These are phyloP conservation scores for Cymbidium sinense DNA, from an alignment of 106 monocot genomes.

Conservation along the genomic window DNA sequence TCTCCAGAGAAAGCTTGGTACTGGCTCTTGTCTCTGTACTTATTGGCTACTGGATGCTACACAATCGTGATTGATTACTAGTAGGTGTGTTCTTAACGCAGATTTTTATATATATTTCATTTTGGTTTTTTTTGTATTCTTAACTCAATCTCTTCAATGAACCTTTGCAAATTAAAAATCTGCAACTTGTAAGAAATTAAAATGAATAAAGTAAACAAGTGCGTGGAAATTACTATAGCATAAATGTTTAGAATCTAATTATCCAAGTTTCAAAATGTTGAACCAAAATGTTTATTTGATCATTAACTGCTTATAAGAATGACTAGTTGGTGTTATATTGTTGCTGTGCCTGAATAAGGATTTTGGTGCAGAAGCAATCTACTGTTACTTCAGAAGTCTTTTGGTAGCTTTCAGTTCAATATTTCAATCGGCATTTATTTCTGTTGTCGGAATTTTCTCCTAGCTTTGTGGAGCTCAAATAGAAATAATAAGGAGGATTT, in stretches of 20 bases:
- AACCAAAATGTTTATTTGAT: neutral
- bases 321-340: neutral
- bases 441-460: too few relatives aligned
- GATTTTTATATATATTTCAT: neutral
- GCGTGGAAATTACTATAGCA: too few relatives aligned
- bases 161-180: neutral
- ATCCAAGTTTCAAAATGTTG: neutral
- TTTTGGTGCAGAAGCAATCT: neutral
- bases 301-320: neutral
- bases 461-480: too few relatives aligned
- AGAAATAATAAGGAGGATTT: too few relatives aligned
- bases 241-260: too few relatives aligned
- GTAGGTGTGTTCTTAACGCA: neutral
- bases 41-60: slow-evolving; percentile 27
- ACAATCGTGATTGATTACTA: slow-evolving; percentile 12
- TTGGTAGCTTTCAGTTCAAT: too few relatives aligned
- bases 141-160: neutral
- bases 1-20: slow-evolving; percentile 62
- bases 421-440: too few relatives aligned
- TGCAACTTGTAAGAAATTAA: neutral
- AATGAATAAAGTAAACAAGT: neutral
- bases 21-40: slow-evolving; percentile 34
- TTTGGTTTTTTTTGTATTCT: neutral
- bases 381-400: neutral
- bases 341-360: neutral